These are phyloP conservation scores for Ramichloridium luteum DNA, from an alignment of 2,329 filamentous ascomycete genomes.

Conservation along the genomic window DNA sequence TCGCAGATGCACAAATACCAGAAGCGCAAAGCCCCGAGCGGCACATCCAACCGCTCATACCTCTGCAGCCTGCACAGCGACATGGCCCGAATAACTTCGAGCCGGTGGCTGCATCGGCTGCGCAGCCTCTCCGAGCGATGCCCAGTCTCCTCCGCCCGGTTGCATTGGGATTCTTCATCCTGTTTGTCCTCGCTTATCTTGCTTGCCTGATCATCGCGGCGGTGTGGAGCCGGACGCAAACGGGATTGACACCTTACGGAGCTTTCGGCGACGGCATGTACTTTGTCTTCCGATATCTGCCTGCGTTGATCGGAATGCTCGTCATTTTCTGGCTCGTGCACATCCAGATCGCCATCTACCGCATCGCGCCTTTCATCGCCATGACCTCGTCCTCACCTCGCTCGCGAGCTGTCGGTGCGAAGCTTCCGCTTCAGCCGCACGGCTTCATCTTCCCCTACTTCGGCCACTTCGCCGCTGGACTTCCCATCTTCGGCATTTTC, in stretches of 20 bases:
- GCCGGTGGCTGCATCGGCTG: constrained; percentile 19
- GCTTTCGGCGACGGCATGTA: constrained; percentile 61
- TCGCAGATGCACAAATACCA: background rate
- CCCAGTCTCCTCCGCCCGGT: constrained; percentile 58
- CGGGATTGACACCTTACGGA: constrained; percentile 56
- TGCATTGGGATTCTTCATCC: constrained; percentile 49
- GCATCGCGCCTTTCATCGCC: constrained; percentile 65
- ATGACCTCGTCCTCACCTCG: constrained; percentile 54
- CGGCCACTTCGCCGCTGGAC: constrained; percentile 55
- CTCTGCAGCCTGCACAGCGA: constrained; percentile 4
- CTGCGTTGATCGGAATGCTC: constrained; percentile 60
- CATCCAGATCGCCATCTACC: constrained; percentile 60
- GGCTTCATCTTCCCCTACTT: constrained; percentile 58
- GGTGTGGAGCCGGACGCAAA: constrained; percentile 49
- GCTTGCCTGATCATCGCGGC: constrained; percentile 61
- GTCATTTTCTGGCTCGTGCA: constrained; percentile 68
- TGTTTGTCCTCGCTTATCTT: constrained; percentile 57
- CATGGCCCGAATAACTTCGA: constrained; percentile 22
- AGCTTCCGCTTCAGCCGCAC: constrained; percentile 47
- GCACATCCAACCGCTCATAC: constrained; percentile 1
- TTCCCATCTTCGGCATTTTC: constrained; percentile 53
- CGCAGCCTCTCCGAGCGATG: constrained; percentile 48
- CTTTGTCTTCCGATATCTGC: constrained; percentile 77
- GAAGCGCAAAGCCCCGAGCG: background rate
- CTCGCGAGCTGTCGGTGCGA: constrained; percentile 52